Evolutionary conservation across 1,139 yeast species (phyloP).

Genomic region (Yamadazyma buinensis): DNA sequence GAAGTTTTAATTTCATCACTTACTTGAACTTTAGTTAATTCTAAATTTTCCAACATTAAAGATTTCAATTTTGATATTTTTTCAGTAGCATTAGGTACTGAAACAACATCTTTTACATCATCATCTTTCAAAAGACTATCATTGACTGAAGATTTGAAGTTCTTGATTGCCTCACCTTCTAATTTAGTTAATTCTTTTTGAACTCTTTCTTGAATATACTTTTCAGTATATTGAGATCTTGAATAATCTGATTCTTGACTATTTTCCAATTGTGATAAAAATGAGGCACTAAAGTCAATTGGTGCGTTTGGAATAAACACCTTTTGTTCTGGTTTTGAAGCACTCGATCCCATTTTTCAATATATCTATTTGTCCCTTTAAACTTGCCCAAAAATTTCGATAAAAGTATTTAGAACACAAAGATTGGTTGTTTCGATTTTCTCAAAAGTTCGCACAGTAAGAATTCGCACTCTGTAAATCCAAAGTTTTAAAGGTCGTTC

Average conservation of each 20-base stretch:
- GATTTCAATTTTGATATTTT: constrained; percentile 41
- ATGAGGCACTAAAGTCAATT: constrained; percentile 67
- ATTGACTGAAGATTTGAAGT: constrained; percentile 52
- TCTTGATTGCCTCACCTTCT: constrained; percentile 54
- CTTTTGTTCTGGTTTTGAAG: constrained; percentile 62
- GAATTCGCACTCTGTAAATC: too few relatives aligned
- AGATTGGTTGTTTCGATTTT: not conserved
- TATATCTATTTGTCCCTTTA: too few relatives aligned
- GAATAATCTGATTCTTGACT: constrained; percentile 79
- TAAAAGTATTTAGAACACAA: too few relatives aligned
- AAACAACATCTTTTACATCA: constrained; percentile 25
- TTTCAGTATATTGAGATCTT: constrained; percentile 75
- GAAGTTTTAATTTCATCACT: constrained; percentile 34
- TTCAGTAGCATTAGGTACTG: constrained; percentile 34
- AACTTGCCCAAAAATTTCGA: too few relatives aligned
- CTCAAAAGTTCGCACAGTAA: not conserved
- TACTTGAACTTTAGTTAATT: constrained; percentile 37
- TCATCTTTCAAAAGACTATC: constrained; percentile 34
- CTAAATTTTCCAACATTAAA: constrained; percentile 46
- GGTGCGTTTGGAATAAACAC: constrained; percentile 71
- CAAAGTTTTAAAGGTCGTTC: not conserved
- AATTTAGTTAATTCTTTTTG: constrained; percentile 59
- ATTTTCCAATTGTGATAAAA: constrained; percentile 67
- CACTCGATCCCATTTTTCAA: constrained; percentile 51
- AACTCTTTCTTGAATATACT: constrained; percentile 74